Conservation (phyloP, 495 filamentous ascomycete genomes). For the Lophiotrema nucula region DNA sequence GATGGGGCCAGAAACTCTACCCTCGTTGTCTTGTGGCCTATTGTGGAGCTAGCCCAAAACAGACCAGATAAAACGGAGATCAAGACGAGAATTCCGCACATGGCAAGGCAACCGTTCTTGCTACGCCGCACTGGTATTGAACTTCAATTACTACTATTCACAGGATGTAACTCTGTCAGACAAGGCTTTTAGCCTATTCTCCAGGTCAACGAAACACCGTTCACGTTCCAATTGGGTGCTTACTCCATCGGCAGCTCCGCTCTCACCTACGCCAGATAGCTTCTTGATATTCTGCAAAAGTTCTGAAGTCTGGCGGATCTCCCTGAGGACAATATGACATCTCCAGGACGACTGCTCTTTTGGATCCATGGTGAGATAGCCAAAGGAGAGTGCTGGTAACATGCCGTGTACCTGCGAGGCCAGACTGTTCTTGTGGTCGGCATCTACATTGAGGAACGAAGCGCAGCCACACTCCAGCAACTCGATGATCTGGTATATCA, state of each 20-base stretch:
- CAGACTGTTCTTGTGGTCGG: not conserved
- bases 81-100: no score
- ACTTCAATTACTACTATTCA: not conserved
- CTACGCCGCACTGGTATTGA: no score
- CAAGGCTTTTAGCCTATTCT: constrained; percentile 1
- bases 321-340: constrained; percentile 7
- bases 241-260: not conserved
- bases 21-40: no score
- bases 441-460: not conserved
- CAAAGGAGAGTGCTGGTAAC: constrained; percentile 8
- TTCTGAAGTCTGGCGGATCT: constrained; percentile 12
- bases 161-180: not conserved
- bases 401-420: constrained; percentile 9
- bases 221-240: constrained; percentile 3
- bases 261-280: constrained; percentile 5
- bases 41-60: no score
- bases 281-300: constrained; percentile 11
- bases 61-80: no score
- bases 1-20: no score
- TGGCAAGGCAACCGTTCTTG: no score
- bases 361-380: constrained; percentile 6
- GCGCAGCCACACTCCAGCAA: constrained; percentile 11
- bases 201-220: constrained; percentile 10
- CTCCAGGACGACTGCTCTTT: constrained; percentile 15
- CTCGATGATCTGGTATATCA: constrained; percentile 14